phyloP scores from a whole-genome alignment of 257 asterid genomes.

The Eustoma russellianum region DNA sequence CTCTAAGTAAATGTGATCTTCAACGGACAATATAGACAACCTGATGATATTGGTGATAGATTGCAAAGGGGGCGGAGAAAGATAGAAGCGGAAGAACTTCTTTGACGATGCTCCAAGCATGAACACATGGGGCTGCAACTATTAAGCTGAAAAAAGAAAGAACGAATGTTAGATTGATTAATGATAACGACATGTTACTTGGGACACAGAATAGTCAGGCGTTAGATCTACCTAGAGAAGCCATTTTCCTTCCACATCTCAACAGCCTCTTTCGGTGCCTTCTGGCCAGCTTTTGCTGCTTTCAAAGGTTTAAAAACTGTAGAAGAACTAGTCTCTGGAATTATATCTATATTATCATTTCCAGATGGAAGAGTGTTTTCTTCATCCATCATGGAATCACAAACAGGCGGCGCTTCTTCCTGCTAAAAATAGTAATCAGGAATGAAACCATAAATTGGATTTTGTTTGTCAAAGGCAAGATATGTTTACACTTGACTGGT shows the following conservation, averaged over 20 bases:
- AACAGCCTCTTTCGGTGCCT: slow-evolving; percentile 52
- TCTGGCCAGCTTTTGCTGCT: slow-evolving; percentile 55
- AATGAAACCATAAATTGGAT: slow-evolving; percentile 1
- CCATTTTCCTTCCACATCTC: slow-evolving; percentile 79
- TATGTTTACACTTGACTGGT: slow-evolving; percentile 33
- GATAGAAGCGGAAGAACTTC: slow-evolving; percentile 75
- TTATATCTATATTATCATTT: slow-evolving; percentile 24
- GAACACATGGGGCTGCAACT: slow-evolving; percentile 75
- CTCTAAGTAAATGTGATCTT: not conserved
- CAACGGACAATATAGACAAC: slow-evolving; percentile 19
- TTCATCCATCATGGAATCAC: slow-evolving; percentile 18
- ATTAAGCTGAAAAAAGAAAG: slow-evolving; percentile 45
- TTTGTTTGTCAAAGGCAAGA: slow-evolving; percentile 6
- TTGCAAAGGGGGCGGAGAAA: slow-evolving; percentile 87
- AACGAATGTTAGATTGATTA: slow-evolving; percentile 8
- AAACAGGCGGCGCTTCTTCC: slow-evolving; percentile 28
- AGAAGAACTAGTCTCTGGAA: slow-evolving; percentile 26
- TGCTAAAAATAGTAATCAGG: slow-evolving; percentile 17
- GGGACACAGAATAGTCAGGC: not conserved
- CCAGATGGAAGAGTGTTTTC: slow-evolving; percentile 22
- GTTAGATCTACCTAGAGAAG: slow-evolving; percentile 62
- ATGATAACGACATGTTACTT: too few relatives aligned
- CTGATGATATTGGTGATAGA: slow-evolving; percentile 90
- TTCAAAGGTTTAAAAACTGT: slow-evolving; percentile 30
- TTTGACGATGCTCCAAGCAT: slow-evolving; percentile 68